Base-by-base conservation (phyloP, 2,329 filamentous ascomycete genomes). In the Didymella sp. region DNA sequence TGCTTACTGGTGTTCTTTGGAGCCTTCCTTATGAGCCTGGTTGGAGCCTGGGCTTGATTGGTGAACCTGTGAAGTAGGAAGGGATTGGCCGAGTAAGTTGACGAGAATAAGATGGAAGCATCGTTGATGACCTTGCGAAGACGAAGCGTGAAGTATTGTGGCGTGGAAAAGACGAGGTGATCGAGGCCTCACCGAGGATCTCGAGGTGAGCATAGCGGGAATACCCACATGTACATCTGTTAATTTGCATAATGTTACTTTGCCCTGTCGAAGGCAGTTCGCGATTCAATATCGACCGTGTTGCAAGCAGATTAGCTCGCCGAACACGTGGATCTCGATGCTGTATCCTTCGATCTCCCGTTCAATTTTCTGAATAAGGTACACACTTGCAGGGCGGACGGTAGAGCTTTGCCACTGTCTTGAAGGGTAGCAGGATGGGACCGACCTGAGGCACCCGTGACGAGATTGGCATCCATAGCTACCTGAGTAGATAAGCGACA, bases 1-100 rank as follows among this genome's bases (percentile, higher is more conserved):
- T 90, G 86, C 54, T 55, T 86, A 27, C 78, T 87, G 5, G 88
- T 92, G 2, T 79, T 87, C 25, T 78, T 79, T 1, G 89, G 89
- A 0, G 87, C 89, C 0, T 77, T 82, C 47, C 79, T 89, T 47
- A 92, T 92, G 89, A 87, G 88, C 30, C 72, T 86, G 13, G 88
- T 92, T 0, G 89, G 89, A 0, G 89, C 88, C 8, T 91, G 90
- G 82, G 89, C 88, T 9, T 91, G 67, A 51, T 41, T 15, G 15
- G 25, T n/a, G 17, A 17, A 15, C 0, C 17, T 2, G 15, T 24
- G 17, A 24, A 13, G 2, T 6, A 21, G 19, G 27, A 22, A 2
- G 3, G 3, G 35, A 38, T 15, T 11, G 19, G 3, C 11, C 22
- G 3, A 19, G n/a, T n/a, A n/a, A n/a, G n/a, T n/a, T n/a, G 22